phyloP scores from a whole-genome alignment of 2,329 filamentous ascomycete species.

The Neurospora crassa region DNA sequence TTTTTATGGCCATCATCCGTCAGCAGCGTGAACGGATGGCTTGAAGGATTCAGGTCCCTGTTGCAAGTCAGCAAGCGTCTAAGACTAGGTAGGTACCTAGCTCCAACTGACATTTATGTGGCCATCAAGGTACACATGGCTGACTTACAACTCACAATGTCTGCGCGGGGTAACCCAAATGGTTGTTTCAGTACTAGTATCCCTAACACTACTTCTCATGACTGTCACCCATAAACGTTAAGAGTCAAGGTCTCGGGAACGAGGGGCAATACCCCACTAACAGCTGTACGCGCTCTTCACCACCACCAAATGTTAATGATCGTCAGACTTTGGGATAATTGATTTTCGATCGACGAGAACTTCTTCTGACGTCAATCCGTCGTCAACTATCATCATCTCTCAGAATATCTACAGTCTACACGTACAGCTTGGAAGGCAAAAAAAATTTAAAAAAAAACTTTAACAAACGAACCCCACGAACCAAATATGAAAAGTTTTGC shows the following conservation, averaged over 20 bases:
- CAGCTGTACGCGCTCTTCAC: background rate
- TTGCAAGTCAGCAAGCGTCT: background rate
- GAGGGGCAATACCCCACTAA: background rate
- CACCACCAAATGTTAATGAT: background rate
- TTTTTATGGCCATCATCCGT: background rate
- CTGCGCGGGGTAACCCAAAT: background rate
- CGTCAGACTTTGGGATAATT: background rate
- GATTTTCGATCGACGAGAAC: background rate
- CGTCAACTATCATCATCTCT: background rate
- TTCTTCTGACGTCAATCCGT: background rate
- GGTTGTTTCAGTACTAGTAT: background rate
- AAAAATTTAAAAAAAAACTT: background rate
- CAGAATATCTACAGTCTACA: background rate
- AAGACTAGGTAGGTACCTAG: background rate
- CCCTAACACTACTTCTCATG: background rate
- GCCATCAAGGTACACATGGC: background rate
- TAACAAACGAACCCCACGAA: background rate
- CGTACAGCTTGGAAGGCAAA: background rate
- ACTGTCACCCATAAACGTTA: background rate
- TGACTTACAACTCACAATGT: background rate
- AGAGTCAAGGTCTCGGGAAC: background rate
- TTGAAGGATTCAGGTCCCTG: background rate
- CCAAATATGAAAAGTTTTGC: background rate
- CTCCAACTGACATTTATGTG: background rate
- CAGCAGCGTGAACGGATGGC: background rate